A percentile compares a stretch with the other conserved stretches of the same genome.
Conservation (phyloP, 441 rosid genomes). For the Biscutella laevigata region DNA sequence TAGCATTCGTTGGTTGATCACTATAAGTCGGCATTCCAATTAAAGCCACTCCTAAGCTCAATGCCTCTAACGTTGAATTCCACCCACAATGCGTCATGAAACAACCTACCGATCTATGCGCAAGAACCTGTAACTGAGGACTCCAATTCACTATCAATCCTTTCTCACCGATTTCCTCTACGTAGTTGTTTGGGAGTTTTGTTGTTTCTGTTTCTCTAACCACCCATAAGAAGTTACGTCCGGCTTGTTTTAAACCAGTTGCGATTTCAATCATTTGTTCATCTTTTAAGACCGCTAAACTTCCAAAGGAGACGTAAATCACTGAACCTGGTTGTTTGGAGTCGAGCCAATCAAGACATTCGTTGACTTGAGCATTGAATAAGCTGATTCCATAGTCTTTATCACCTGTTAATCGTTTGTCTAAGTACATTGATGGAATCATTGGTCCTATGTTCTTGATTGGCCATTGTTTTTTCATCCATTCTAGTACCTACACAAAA, state of each 20-base stretch:
- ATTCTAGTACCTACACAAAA: conserved; percentile 22
- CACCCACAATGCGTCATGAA: conserved; percentile 35
- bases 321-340: conserved; percentile 30
- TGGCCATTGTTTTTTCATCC: conserved; percentile 29
- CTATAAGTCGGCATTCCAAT: conserved; percentile 45
- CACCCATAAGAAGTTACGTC: conserved; percentile 45
- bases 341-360: conserved; percentile 39
- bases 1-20: conserved; percentile 41
- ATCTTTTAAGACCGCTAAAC: conserved; percentile 28
- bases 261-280: conserved; percentile 44
- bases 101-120: conserved; percentile 31
- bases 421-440: conserved; percentile 38
- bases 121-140: conserved; percentile 42
- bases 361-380: conserved; percentile 25
- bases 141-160: conserved; percentile 47
- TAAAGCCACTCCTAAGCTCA: conserved; percentile 45
- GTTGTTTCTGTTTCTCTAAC: conserved; percentile 36
- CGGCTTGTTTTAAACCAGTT: conserved; percentile 25
- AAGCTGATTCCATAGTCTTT: conserved; percentile 33
- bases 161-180: conserved; percentile 22
- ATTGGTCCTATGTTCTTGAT: conserved; percentile 34
- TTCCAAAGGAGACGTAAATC: conserved; percentile 43
- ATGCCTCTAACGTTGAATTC: conserved; percentile 38
- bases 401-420: conserved; percentile 30
- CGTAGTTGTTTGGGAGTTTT: conserved; percentile 37